Evolutionary conservation across 1,284 basidiomycete species (phyloP), one percentile per base, ranked within the genome.

Genomic region (Agroathelia rolfsii): DNA sequence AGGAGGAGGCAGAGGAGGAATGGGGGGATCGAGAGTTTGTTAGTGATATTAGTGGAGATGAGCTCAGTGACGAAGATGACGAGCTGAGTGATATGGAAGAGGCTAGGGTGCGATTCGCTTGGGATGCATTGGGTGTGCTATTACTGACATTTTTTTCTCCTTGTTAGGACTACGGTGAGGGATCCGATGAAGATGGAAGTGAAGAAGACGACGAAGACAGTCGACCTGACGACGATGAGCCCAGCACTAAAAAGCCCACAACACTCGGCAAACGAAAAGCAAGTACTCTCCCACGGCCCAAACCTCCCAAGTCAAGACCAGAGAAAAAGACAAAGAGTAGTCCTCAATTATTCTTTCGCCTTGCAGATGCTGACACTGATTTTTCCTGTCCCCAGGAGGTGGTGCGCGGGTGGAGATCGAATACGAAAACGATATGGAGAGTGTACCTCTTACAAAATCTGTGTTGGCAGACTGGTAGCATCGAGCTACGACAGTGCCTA

Each of bases 351-450:
- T 51, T 28, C 29, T 30, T 28, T 6, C 23, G 13, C n/a, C 26
- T 16, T 33, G 5, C 3, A 36, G 25, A 26, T 30, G 18, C 33
- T 37, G 32, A 24, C 22, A 38, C 26, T 32, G 23, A 17, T 35
- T 38, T n/a, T 24, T 40, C 34, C 14, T 31, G 20, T 40, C 37
- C 31, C 24, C 48, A 41, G 29, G 53, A 79, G 80, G 69, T 42
- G 82, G 78, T 15, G 80, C 89, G 6, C 72, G 79, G 43, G 80
- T 97, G 54, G 87, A 94, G 54, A 81, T 96, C 55, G 93, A 96
- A 59, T 94, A 95, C 75, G 93, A 93, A 52, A 72, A 81, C 45
- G 87, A 95, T 61, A 71, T 86, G 51, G 88, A 89, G 57, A 76
- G 64, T 40, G 56, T 74, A 36, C 74, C 75, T 25, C 60, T 78